These are phyloP conservation scores for Torulaspora maleeae DNA, from an alignment of 805 yeast species.

Conservation along the genomic window DNA sequence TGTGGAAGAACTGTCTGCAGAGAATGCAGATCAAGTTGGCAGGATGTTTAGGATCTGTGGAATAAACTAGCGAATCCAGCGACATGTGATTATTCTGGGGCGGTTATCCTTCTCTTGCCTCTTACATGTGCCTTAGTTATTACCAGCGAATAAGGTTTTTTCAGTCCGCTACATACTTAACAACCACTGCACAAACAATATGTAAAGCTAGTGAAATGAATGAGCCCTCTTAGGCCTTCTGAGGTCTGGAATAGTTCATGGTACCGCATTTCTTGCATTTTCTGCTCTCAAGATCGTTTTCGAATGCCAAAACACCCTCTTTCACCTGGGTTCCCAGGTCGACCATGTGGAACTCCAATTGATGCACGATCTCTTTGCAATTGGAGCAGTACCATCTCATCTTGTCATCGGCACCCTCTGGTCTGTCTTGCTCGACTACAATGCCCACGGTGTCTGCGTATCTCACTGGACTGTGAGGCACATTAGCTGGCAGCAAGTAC, in stretches of 20 bases:
- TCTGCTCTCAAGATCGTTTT: slow-evolving; percentile 54
- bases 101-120: not conserved
- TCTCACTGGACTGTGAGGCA: slow-evolving; percentile 87
- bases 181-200: not conserved
- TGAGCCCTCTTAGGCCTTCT: slow-evolving; percentile 13
- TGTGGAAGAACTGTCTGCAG: slow-evolving; percentile 68
- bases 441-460: slow-evolving; percentile 82
- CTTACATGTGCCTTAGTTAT: no score
- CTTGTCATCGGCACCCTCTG: slow-evolving; percentile 61
- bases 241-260: slow-evolving; percentile 62
- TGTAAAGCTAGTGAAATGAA: not conserved
- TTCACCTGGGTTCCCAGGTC: slow-evolving; percentile 91
- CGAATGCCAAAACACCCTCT: slow-evolving; percentile 70
- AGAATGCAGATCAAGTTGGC: slow-evolving; percentile 81
- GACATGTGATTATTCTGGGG: slow-evolving; percentile 1
- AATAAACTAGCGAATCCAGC: slow-evolving; percentile 30
- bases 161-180: not conserved
- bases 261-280: slow-evolving; percentile 76
- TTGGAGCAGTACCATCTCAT: slow-evolving; percentile 83
- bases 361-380: slow-evolving; percentile 63
- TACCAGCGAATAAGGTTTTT: not conserved
- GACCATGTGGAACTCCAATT: slow-evolving; percentile 63
- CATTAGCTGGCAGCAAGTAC: slow-evolving; percentile 77
- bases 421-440: slow-evolving; percentile 90
- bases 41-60: slow-evolving; percentile 61